Conservation (phyloP, 164 flowering plant genomes). For the Cinnamomum micranthum region DNA sequence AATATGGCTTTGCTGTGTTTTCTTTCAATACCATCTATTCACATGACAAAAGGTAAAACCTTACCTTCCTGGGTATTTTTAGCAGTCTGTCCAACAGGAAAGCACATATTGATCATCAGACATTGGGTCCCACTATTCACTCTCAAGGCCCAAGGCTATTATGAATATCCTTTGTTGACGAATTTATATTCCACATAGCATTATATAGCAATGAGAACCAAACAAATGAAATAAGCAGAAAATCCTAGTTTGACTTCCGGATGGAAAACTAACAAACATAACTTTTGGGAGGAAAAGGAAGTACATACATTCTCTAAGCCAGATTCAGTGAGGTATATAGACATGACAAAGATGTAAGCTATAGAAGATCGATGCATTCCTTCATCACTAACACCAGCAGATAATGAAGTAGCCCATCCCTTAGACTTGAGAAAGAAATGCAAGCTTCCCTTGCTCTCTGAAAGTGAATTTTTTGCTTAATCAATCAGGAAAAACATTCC, state of each 20-base stretch:
- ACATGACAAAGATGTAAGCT: constrained; percentile 76
- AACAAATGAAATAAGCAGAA: neutral
- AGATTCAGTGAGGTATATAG: constrained; percentile 80
- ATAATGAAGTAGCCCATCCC: constrained; percentile 91
- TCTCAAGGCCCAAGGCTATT: no score
- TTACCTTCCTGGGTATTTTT: no score
- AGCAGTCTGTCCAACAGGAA: no score
- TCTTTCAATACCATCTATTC: no score
- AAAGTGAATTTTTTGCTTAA: constrained; percentile 7
- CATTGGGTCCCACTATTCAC: no score
- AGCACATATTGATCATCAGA: no score
- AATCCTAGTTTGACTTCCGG: neutral
- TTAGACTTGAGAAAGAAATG: constrained; percentile 66
- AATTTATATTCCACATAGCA: neutral
- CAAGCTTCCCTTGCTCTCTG: constrained; percentile 97
- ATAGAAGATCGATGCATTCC: constrained; percentile 80
- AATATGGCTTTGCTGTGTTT: no score
- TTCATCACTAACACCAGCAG: constrained; percentile 97
- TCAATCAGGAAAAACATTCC: neutral
- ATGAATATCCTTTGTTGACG: no score
- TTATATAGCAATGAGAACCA: neutral
- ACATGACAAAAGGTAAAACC: no score
- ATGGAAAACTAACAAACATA: no score
- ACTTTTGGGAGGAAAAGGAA: neutral
- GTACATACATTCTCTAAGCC: constrained; percentile 75